Percentiles rank a stretch among this genome's conserved stretches.
These are phyloP conservation scores for Claviceps capensis DNA, from an alignment of 2,329 filamentous ascomycete species.

Conservation along the genomic window DNA sequence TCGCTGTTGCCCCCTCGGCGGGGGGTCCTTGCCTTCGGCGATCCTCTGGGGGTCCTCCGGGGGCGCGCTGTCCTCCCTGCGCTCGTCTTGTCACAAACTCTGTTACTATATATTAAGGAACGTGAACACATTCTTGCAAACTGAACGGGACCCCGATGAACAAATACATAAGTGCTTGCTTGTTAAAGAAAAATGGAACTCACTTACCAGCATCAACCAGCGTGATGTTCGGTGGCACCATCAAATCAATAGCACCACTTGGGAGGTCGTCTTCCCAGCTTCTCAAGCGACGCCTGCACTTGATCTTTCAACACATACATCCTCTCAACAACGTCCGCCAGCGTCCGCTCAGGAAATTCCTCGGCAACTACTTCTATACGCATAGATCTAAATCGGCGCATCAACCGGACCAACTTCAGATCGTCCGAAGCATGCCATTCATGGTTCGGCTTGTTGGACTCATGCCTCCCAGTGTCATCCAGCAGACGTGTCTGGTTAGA, in stretches of 20 bases:
- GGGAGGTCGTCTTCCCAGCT: constrained; percentile 10
- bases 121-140: too few relatives aligned
- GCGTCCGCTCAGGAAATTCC: constrained; percentile 9
- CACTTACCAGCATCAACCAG: too few relatives aligned
- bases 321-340: constrained; percentile 10
- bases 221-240: too few relatives aligned
- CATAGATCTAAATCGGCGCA: constrained; percentile 10
- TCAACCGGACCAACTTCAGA: constrained; percentile 12
- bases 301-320: constrained; percentile 10
- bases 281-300: constrained; percentile 11
- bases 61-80: too few relatives aligned
- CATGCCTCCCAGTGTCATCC: neutral
- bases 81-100: too few relatives aligned
- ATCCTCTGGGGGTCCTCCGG: too few relatives aligned
- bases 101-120: too few relatives aligned
- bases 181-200: too few relatives aligned
- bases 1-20: too few relatives aligned
- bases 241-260: constrained; percentile 12
- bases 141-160: too few relatives aligned
- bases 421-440: constrained; percentile 16
- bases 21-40: too few relatives aligned
- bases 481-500: neutral
- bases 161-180: too few relatives aligned
- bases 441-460: neutral
- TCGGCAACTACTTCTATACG: constrained; percentile 6